Base-by-base conservation (phyloP, 1,284 basidiomycete species). In the Trametes pubescens region DNA sequence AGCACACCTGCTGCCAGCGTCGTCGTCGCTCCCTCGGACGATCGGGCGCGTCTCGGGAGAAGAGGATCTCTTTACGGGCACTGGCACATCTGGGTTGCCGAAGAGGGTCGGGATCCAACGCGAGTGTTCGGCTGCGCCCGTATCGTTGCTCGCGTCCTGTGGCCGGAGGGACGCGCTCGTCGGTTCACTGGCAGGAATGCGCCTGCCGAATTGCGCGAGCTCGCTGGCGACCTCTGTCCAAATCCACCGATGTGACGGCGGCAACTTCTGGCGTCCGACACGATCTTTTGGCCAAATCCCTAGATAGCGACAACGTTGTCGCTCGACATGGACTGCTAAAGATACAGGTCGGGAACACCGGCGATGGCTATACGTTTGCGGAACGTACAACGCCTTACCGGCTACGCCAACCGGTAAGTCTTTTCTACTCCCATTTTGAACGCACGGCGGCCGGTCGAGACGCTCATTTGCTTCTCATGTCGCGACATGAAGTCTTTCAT, bases 71-170 rank as follows among this genome's bases (percentile, higher is more conserved):
- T 4, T 32, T 32, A n/a, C n/a, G n/a, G n/a, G n/a, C n/a, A n/a
- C n/a, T n/a, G n/a, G 51, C 51, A 21, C 51, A 16, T 37, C 32
- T 52, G 21, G 37, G 51, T 38, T 52, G 51, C 35, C 51, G 51
- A 40, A 24, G 21, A 24, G 22, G 13, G 21, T 40, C 51, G 52
- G 24, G 6, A 43, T 54, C 52, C 38, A 24, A 13, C 6, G 32
- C 8, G 49, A 35, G 18, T 51, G 49, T n/a, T 21, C 32, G 21
- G 21, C 32, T 21, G n/a, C 29, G 21, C 34, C 34, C 51, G 51
- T 35, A 14, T 37, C 51, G 51, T 52, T 52, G 14, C 38, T 52
- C 51, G 51, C 51, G 51, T 52, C 51, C 51, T 52, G 32, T 34
- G 32, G 2, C 1, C 16, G n/a, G 49, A 51, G 32, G 32, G 4